phyloP scores from a whole-genome alignment of 257 asterid species.

The Sherardia arvensis region DNA sequence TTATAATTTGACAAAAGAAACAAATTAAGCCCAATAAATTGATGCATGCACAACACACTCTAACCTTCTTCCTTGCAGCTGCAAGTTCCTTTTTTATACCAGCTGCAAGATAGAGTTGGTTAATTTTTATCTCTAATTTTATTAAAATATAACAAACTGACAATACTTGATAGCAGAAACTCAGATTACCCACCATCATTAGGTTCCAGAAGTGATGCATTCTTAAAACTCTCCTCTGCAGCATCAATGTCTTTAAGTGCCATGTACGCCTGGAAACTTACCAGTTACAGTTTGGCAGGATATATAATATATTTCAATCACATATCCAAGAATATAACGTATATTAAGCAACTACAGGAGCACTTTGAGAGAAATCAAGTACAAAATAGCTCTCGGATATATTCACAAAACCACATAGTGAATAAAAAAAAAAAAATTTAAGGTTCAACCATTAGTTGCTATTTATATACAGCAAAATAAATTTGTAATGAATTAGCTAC shows the following conservation, averaged over 20 bases:
- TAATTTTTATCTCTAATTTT: background rate
- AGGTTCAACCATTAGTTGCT: background rate
- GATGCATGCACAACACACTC: conserved; percentile 16
- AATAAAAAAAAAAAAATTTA: background rate
- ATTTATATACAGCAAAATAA: conserved; percentile 3
- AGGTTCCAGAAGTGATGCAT: conserved; percentile 29
- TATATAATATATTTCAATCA: background rate
- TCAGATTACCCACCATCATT: conserved; percentile 22
- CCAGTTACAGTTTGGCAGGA: background rate
- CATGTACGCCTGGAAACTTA: conserved; percentile 32
- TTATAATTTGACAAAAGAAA: background rate
- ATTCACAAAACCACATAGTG: background rate
- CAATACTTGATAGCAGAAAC: background rate
- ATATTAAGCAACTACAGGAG: background rate
- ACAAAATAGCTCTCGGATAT: background rate
- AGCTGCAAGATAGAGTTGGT: conserved; percentile 27
- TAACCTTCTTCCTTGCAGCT: conserved; percentile 57
- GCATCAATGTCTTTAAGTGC: conserved; percentile 30
- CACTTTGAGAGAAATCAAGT: background rate
- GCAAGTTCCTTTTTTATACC: conserved; percentile 66
- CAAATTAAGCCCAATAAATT: conserved; percentile 8
- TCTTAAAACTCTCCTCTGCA: conserved; percentile 32
- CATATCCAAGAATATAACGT: background rate
- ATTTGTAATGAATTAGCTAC: background rate
- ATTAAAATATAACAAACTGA: background rate